These are phyloP conservation scores for Citrullus amarus DNA, from an alignment of 306 rosid genomes.

Conservation along the genomic window DNA sequence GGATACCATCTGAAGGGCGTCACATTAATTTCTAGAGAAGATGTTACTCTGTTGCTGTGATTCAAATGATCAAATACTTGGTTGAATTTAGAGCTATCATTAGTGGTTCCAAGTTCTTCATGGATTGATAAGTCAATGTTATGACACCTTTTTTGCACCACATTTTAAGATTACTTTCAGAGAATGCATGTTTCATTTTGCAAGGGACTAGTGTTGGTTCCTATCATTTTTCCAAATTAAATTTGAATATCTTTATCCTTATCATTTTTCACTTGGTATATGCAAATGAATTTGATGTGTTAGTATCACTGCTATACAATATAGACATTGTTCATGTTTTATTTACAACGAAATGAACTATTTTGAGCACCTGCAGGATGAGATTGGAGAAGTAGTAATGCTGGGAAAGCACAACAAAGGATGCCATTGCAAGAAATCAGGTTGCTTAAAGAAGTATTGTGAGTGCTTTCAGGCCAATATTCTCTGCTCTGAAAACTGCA, in stretches of 20 bases:
- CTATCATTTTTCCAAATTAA: not conserved
- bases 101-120: not conserved
- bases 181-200: not conserved
- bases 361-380: conserved; percentile 56
- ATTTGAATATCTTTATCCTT: not conserved
- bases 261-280: not conserved
- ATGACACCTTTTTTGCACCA: not conserved
- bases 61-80: not conserved
- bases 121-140: not conserved
- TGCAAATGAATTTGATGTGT: not conserved
- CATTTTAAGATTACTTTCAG: not conserved
- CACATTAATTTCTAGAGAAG: not conserved
- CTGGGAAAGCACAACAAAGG: conserved; percentile 96
- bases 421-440: conserved; percentile 95
- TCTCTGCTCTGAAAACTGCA: conserved; percentile 96
- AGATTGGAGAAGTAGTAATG: conserved; percentile 65
- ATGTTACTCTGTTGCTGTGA: not conserved
- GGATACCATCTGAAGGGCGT: not conserved
- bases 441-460: conserved; percentile 92
- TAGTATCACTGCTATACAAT: not conserved
- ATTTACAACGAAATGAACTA: not conserved
- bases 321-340: not conserved
- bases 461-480: conserved; percentile 98
- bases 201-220: not conserved
- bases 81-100: not conserved